Base-by-base conservation (phyloP, 2,329 filamentous ascomycete species). In the Arthroderma sp. region DNA sequence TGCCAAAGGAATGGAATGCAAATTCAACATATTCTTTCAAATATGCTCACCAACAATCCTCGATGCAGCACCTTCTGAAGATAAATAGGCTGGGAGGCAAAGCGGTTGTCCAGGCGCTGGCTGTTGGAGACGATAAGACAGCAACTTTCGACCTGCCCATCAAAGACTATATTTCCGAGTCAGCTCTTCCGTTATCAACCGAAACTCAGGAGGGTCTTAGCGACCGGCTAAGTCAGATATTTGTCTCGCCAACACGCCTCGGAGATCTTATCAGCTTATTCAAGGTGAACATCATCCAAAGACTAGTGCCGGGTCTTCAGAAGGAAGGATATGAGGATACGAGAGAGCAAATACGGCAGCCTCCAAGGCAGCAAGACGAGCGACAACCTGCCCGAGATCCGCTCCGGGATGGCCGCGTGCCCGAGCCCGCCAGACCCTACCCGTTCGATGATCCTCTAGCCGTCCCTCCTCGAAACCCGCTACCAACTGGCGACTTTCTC, bases 21-120 rank as follows among this genome's bases (percentile, higher is more conserved):
- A 75, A 76, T 49, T 78, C 80, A 9, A 69, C 71, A 39, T 82
- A 85, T 59, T 77, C 81, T 45, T 95, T 96, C 63, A 78, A 87
- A 50, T 96, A 96, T 67, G 78, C 79, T 3, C 88, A 95, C 62
- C 71, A 77, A 27, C 85, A 94, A 60, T 94, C 86, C 0, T 80
- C 86, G 10, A 85, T 88, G 75, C 77, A 81, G 47, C 94, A 83
- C 58, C 71, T 94, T 29, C 62, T 95, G 53, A 89, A 87, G 59
- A 67, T 94, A 50, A 86, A 82, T 61, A 77, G 86, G 43, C 74
- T 95, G 55, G 87, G 88, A 37, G 74, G 74, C 54, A 94, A 89
- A 58, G 81, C 83, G n/a, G 80, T 94, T 49, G 72, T 95, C 34
- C 78, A 86, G 55, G 88, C 81, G 3, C 71, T 94, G 36, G 86